A percentile compares a stretch with the other conserved stretches of the same genome.
phyloP scores from a whole-genome alignment of 129 eudicot genomes.

The Flaveria ramosissima region DNA sequence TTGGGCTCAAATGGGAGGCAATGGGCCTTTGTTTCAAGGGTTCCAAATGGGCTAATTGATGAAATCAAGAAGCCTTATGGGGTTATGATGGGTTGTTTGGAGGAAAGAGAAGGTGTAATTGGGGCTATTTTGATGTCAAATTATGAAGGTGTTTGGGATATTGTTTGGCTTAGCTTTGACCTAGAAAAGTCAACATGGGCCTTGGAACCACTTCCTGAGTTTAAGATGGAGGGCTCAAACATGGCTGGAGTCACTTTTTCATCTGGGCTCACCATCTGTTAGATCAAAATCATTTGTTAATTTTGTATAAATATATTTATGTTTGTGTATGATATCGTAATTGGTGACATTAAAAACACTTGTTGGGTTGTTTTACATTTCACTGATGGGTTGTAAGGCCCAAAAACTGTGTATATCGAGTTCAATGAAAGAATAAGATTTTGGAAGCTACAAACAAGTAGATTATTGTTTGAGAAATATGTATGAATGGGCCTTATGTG shows the following conservation, averaged over 20 bases:
- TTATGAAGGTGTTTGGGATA: conserved; percentile 61
- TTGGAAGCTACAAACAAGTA: not conserved
- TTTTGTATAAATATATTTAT: conserved; percentile 20
- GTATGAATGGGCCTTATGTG: too few relatives aligned
- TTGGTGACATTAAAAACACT: not conserved
- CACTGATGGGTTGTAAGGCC: not conserved
- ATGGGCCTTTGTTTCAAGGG: conserved; percentile 53
- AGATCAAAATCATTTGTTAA: conserved; percentile 21
- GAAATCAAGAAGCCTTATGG: conserved; percentile 58
- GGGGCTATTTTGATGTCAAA: conserved; percentile 64
- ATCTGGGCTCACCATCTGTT: conserved; percentile 55
- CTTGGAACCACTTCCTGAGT: conserved; percentile 57
- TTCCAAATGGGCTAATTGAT: conserved; percentile 46
- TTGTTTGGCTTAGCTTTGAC: conserved; percentile 60
- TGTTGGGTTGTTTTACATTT: conserved; percentile 6
- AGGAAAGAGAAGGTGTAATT: conserved; percentile 37
- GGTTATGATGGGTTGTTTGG: conserved; percentile 69
- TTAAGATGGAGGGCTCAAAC: conserved; percentile 62
- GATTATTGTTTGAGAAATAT: not conserved
- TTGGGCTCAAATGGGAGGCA: conserved; percentile 53
- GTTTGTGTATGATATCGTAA: not conserved
- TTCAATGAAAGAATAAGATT: not conserved
- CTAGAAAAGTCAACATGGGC: conserved; percentile 37
- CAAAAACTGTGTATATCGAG: not conserved
- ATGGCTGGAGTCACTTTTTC: conserved; percentile 71